Conservation (phyloP, 148 eudicot genomes). For the Chenopodium quinoa region DNA sequence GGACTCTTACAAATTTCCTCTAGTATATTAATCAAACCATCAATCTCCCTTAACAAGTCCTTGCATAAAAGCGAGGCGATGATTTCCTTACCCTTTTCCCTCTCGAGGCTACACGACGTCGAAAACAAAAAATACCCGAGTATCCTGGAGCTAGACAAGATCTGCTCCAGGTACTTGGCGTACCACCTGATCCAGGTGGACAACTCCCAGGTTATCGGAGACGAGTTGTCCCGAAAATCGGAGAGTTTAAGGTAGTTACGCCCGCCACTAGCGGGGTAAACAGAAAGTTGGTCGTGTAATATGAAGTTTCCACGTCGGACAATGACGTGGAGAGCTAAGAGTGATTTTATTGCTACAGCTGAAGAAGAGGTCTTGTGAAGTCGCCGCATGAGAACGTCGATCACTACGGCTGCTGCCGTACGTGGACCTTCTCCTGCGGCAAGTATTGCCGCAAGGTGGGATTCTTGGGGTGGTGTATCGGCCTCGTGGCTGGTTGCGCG, state of each 20-base stretch:
- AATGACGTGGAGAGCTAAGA: constrained; percentile 60
- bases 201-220: constrained; percentile 54
- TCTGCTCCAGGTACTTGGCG: constrained; percentile 65
- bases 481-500: constrained; percentile 67
- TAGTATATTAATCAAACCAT: constrained; percentile 40
- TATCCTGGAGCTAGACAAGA: constrained; percentile 51
- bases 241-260: constrained; percentile 75
- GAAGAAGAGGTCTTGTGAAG: constrained; percentile 62
- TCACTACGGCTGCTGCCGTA: constrained; percentile 47
- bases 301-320: constrained; percentile 75
- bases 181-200: constrained; percentile 81
- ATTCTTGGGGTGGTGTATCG: constrained; percentile 39
- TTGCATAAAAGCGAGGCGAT: constrained; percentile 48
- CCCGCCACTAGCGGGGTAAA: constrained; percentile 61
- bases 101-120: constrained; percentile 35
- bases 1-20: constrained; percentile 62
- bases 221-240: constrained; percentile 57
- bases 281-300: constrained; percentile 75
- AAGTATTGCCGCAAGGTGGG: constrained; percentile 54
- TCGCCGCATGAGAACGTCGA: constrained; percentile 56
- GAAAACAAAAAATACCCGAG: constrained; percentile 60
- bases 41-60: constrained; percentile 54
- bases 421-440: constrained; percentile 58
- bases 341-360: constrained; percentile 58
- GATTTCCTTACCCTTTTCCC: constrained; percentile 40